Base-by-base conservation (phyloP, 2,329 filamentous ascomycete genomes). In the Ophiostoma perfectum region DNA sequence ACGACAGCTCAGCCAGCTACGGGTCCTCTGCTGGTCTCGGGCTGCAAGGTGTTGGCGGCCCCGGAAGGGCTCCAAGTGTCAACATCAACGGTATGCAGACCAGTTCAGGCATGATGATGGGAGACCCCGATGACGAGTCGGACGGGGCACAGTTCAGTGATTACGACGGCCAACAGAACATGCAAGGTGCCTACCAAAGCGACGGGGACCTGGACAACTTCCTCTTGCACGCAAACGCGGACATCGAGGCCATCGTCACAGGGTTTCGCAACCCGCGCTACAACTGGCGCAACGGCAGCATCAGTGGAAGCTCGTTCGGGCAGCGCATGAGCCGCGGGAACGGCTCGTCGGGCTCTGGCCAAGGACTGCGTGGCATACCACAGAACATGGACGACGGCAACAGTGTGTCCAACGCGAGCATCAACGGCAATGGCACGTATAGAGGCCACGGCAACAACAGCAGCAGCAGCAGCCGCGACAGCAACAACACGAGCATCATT, bases 401-500 rank as follows among this genome's bases (percentile, higher is more conserved):
- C 38, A 41, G 41, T 7, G 36, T 27, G 27, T 27, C 27, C 27
- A 27, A 27, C 27, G 27, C 27, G 27, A 27, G 55, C 27, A 39
- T 38, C 11, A 36, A 14, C 55, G 27, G 27, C 27, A 27, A 27
- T 27, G 27, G 27, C 27, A 27, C 27, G 27, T 27, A 27, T 27
- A 27, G 27, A 27, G 27, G 27, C 27, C 27, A 27, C 27, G 27
- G 27, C 27, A 27, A 14, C 36, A 42, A 18, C 42, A 45, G 49
- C 42, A 27, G 47, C 44, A 14, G 9, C 44, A 67, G 16, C 64
- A 52, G 41, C 44, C 38, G 64, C 64, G 42, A 47, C 38, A 60
- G 67, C 64, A 60, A 64, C 52, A 41, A 45, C 45, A 55, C 49
- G 18, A 66, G 41, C 49, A 45, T 41, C 49, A n/a, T 39, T 49